A percentile compares a stretch with the other conserved stretches of the same genome.
These are phyloP conservation scores for Pestalotiopsis sp. DNA, from an alignment of 2,329 filamentous ascomycete genomes.

Conservation along the genomic window DNA sequence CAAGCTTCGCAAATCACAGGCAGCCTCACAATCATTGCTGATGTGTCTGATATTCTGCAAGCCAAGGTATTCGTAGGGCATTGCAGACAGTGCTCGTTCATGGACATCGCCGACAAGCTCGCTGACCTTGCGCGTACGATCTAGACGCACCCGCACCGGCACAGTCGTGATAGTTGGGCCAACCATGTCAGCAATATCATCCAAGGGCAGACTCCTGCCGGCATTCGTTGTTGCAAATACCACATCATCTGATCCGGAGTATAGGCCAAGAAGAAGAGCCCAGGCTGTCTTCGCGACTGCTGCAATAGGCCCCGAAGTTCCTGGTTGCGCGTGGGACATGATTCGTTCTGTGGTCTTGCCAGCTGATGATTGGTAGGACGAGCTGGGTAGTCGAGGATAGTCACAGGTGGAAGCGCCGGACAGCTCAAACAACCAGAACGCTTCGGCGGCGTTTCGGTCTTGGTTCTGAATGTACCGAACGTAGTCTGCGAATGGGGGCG, in stretches of 20 bases:
- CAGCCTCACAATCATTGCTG: background rate
- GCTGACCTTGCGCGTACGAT: background rate
- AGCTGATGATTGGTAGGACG: slow-evolving; percentile 1
- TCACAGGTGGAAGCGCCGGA: slow-evolving; percentile 2
- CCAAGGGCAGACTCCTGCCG: slow-evolving; percentile 6
- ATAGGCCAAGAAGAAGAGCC: slow-evolving; percentile 2
- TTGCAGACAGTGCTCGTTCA: background rate
- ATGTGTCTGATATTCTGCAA: slow-evolving; percentile 5
- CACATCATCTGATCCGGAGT: slow-evolving; percentile 5
- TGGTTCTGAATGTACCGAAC: background rate
- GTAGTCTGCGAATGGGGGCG: background rate
- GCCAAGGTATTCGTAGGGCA: slow-evolving; percentile 2
- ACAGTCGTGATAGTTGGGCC: slow-evolving; percentile 10
- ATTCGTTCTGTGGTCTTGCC: background rate
- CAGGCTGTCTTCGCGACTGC: slow-evolving; percentile 2
- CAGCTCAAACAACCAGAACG: slow-evolving; percentile 1
- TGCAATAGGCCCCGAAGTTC: background rate
- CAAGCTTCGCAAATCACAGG: slow-evolving; percentile 5
- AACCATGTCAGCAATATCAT: slow-evolving; percentile 7
- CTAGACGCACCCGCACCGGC: background rate
- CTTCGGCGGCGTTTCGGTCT: background rate
- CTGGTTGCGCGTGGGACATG: background rate
- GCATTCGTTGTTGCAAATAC: slow-evolving; percentile 8
- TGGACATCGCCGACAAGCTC: background rate
- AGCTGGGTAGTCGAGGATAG: background rate